These are phyloP conservation scores for Globisporangium cylindrosporum DNA, from an alignment of 352 stramenopile species.

Conservation along the genomic window DNA sequence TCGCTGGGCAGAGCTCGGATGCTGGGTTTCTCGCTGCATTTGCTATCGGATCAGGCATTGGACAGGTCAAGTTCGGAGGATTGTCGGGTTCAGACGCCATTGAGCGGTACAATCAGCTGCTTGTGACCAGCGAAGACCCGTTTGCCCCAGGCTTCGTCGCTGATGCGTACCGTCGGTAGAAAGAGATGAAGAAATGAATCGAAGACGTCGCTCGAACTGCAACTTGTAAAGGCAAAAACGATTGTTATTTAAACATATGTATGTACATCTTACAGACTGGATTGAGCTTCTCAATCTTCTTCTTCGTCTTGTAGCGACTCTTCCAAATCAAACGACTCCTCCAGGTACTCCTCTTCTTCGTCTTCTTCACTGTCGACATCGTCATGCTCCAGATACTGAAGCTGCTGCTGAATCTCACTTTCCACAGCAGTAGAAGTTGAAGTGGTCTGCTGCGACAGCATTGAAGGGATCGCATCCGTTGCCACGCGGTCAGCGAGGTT, in stretches of 20 bases:
- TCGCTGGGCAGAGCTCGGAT: conserved; percentile 27
- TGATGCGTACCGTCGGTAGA: conserved; percentile 23
- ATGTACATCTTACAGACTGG: conserved; percentile 4
- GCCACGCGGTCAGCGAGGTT: conserved; percentile 18
- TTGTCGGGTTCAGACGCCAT: conserved; percentile 37
- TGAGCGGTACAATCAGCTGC: conserved; percentile 58
- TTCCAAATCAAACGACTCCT: conserved; percentile 74
- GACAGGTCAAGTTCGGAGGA: conserved; percentile 75
- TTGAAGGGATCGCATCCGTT: conserved; percentile 17
- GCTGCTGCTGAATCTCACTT: conserved; percentile 10
- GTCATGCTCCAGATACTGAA: conserved; percentile 1
- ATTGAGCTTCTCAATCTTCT: conserved; percentile 10
- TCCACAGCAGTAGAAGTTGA: not conserved
- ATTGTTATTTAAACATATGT: not conserved
- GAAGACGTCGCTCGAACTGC: not conserved
- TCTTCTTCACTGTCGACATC: conserved; percentile 23
- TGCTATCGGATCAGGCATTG: conserved; percentile 45
- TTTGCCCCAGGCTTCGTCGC: conserved; percentile 50
- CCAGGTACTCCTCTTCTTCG: conserved; percentile 50
- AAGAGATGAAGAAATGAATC: not conserved
- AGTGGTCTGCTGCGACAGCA: conserved; percentile 12
- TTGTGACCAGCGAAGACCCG: conserved; percentile 36
- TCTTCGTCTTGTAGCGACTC: conserved; percentile 69
- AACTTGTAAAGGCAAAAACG: not conserved
- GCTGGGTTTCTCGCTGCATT: conserved; percentile 44